phyloP scores from a whole-genome alignment of 1,139 yeast species.

The Lodderomyces margitis region DNA sequence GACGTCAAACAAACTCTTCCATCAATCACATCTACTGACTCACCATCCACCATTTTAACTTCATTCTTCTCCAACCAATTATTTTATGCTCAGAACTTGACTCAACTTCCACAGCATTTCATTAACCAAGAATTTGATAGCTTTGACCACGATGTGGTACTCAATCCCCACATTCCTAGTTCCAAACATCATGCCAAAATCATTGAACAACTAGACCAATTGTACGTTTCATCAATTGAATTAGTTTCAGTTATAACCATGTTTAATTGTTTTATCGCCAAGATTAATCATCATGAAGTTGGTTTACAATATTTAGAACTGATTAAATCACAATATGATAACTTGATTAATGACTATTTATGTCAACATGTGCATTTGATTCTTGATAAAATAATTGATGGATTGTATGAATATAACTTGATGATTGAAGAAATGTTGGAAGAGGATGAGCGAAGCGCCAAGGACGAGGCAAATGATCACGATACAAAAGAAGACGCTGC shows the following conservation, averaged over 20 bases:
- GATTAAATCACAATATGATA: slow-evolving; percentile 11
- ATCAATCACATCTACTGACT: slow-evolving; percentile 3
- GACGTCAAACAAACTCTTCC: slow-evolving; percentile 9
- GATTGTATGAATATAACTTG: slow-evolving; percentile 15
- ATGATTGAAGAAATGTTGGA: slow-evolving; percentile 12
- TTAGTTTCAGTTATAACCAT: slow-evolving; percentile 11
- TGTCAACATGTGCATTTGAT: slow-evolving; percentile 12
- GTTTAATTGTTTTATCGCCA: slow-evolving; percentile 10
- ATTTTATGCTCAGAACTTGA: slow-evolving; percentile 20
- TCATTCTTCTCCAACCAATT: slow-evolving; percentile 18
- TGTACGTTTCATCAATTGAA: slow-evolving; percentile 11
- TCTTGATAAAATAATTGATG: slow-evolving; percentile 13
- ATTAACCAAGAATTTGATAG: slow-evolving; percentile 14
- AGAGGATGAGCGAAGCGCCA: neutral
- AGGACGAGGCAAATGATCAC: neutral
- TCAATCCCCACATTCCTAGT: slow-evolving; percentile 14
- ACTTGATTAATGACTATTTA: slow-evolving; percentile 11
- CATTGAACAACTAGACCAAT: slow-evolving; percentile 8
- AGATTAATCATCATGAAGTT: slow-evolving; percentile 9
- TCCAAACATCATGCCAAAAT: slow-evolving; percentile 7
- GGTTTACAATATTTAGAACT: slow-evolving; percentile 10
- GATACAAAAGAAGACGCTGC: neutral
- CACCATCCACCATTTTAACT: slow-evolving; percentile 8
- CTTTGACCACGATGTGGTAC: slow-evolving; percentile 11
- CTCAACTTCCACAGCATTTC: slow-evolving; percentile 15